A percentile compares a stretch with the other conserved stretches of the same genome.
phyloP scores from a whole-genome alignment of 1,284 basidiomycete species.

The Pisolithus thermaeus region DNA sequence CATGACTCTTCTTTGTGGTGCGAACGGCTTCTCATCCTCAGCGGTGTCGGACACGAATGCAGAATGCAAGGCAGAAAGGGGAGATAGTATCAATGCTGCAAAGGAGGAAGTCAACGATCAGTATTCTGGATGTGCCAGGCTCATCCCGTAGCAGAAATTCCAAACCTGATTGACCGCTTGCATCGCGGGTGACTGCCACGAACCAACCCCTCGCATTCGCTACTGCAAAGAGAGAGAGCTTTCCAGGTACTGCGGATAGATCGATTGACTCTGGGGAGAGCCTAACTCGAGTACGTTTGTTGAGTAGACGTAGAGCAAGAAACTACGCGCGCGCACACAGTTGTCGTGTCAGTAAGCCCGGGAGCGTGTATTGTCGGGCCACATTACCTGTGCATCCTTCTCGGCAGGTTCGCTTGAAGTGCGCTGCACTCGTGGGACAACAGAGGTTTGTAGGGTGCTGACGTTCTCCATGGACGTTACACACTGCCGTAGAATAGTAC shows the following conservation, averaged over 20 bases:
- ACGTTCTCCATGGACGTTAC: conserved; percentile 29
- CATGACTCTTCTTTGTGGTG: conserved; percentile 42
- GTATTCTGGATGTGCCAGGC: not conserved
- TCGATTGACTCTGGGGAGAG: conserved; percentile 48
- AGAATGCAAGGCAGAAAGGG: conserved; percentile 49
- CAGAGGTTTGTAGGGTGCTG: conserved; percentile 32
- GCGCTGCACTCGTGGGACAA: conserved; percentile 27
- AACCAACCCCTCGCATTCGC: conserved; percentile 62
- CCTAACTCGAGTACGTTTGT: conserved; percentile 56
- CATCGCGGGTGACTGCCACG: conserved; percentile 44
- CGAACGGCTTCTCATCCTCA: conserved; percentile 38
- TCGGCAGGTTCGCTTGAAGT: conserved; percentile 32
- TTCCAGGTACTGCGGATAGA: conserved; percentile 35
- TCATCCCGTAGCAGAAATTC: conserved; percentile 3
- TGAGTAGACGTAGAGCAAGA: conserved; percentile 41
- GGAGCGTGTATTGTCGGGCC: not conserved
- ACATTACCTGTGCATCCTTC: conserved; percentile 40
- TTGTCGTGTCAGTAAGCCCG: conserved; percentile 2
- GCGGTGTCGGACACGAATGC: conserved; percentile 37
- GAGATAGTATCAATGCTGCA: conserved; percentile 52
- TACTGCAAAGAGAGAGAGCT: conserved; percentile 45
- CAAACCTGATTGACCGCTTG: conserved; percentile 34
- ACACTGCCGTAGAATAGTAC: too few species aligned
- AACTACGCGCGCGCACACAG: conserved; percentile 31
- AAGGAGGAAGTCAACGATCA: not conserved